Conservation (phyloP, 208 protist species). For the Trypanosoma platydactyli region DNA sequence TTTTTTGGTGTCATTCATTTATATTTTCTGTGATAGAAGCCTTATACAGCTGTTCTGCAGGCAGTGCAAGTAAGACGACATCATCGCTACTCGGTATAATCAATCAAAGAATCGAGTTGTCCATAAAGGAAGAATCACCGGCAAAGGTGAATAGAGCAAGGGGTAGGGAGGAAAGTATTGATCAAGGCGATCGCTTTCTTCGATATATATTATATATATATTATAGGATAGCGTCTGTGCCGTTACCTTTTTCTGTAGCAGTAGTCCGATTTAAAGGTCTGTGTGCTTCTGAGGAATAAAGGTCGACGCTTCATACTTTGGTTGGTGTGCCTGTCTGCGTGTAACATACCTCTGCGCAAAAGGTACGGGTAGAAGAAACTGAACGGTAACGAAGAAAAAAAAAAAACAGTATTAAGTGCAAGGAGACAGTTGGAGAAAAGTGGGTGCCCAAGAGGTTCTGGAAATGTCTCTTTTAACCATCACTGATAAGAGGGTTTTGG, state of each 20-base stretch:
- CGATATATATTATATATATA: background rate
- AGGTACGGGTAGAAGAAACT: background rate
- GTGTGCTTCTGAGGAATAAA: too few relatives aligned
- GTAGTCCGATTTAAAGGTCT: background rate
- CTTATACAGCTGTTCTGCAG: too few relatives aligned
- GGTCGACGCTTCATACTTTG: too few relatives aligned
- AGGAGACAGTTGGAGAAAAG: background rate
- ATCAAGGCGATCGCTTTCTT: too few relatives aligned
- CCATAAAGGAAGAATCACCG: too few relatives aligned
- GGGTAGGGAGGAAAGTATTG: background rate
- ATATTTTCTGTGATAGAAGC: too few relatives aligned
- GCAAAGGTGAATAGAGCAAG: too few relatives aligned
- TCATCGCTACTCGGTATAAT: too few relatives aligned
- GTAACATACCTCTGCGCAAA: background rate
- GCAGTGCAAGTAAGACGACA: too few relatives aligned
- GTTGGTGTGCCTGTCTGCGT: too few relatives aligned
- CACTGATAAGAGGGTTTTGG: conserved; percentile 23
- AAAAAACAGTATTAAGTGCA: background rate
- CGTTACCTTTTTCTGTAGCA: background rate
- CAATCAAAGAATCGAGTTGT: too few relatives aligned
- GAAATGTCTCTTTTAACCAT: conserved; percentile 31
- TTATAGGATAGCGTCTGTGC: background rate
- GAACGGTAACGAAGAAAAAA: background rate
- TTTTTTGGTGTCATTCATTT: too few relatives aligned
- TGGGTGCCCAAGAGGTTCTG: background rate